Evolutionary conservation across 768 basidiomycete genomes (phyloP).

Genomic region (Hortiboletus campestris): DNA sequence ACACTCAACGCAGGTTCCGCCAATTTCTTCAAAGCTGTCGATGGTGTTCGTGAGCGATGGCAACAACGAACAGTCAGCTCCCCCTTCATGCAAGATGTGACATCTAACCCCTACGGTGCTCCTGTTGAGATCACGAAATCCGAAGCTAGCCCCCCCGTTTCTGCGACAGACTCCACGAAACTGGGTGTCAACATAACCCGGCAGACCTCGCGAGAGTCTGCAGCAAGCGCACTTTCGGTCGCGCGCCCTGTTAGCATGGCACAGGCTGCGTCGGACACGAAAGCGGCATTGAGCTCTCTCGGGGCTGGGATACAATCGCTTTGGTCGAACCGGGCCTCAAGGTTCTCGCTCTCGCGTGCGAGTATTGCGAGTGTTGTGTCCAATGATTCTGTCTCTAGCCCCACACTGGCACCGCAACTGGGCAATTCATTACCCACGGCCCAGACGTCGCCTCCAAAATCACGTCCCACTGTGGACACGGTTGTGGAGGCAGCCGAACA

Average conservation of each 20-base stretch:
- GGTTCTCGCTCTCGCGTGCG: constrained; percentile 37
- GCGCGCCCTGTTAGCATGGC: constrained; percentile 27
- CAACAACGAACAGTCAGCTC: constrained; percentile 37
- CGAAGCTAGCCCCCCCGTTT: constrained; percentile 21
- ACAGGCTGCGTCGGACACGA: constrained; percentile 35
- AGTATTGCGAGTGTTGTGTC: constrained; percentile 26
- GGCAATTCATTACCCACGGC: neutral
- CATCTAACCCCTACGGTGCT: constrained; percentile 16
- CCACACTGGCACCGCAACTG: constrained; percentile 6
- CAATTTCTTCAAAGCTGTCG: constrained; percentile 85
- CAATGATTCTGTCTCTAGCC: constrained; percentile 21
- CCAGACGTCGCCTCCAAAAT: constrained; percentile 13
- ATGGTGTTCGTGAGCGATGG: constrained; percentile 82
- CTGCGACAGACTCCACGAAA: constrained; percentile 16
- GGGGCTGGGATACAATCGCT: constrained; percentile 50
- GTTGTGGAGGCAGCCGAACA: constrained; percentile 27
- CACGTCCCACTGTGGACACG: constrained; percentile 21
- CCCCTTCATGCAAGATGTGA: constrained; percentile 23
- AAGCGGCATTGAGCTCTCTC: constrained; percentile 38
- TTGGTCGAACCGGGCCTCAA: constrained; percentile 39
- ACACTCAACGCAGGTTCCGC: constrained; percentile 74
- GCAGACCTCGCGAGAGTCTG: constrained; percentile 30
- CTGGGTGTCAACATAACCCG: constrained; percentile 10
- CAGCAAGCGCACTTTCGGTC: constrained; percentile 6
- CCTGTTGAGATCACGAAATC: constrained; percentile 32